Evolutionary conservation across 306 rosid species (phyloP).

Genomic region (Prunus mongolica): DNA sequence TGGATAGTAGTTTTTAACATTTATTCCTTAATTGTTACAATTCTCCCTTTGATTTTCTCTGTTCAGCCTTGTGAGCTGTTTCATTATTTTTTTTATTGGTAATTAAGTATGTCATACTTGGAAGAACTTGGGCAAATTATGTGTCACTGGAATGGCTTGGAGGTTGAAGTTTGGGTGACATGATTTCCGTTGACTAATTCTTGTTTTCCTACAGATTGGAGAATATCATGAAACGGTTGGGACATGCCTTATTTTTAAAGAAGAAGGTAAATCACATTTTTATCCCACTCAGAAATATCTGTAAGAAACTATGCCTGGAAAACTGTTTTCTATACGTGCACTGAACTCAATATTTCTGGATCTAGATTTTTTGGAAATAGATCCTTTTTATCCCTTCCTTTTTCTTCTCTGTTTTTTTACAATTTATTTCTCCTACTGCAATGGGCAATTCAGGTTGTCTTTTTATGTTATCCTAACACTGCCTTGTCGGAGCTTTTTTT

Average conservation of each 20-base stretch:
- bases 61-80: background rate
- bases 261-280: slow-evolving; percentile 46
- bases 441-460: too few relatives aligned
- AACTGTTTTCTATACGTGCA: background rate
- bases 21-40: background rate
- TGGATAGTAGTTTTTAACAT: background rate
- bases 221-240: slow-evolving; percentile 75
- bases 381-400: background rate
- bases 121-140: background rate
- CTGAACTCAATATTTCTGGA: background rate
- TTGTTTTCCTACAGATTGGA: slow-evolving; percentile 53
- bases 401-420: background rate
- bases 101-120: background rate
- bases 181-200: background rate
- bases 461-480: too few relatives aligned
- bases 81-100: too few relatives aligned
- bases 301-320: background rate
- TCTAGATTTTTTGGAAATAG: background rate
- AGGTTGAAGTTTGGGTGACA: background rate
- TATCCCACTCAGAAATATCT: background rate
- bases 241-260: slow-evolving; percentile 60
- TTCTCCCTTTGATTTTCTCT: background rate
- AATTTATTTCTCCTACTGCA: background rate
- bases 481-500: too few relatives aligned
- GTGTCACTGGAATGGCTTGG: background rate